These are phyloP conservation scores for Sclerotiophoma versabilis DNA, from an alignment of 2,329 filamentous ascomycete genomes.

Conservation along the genomic window DNA sequence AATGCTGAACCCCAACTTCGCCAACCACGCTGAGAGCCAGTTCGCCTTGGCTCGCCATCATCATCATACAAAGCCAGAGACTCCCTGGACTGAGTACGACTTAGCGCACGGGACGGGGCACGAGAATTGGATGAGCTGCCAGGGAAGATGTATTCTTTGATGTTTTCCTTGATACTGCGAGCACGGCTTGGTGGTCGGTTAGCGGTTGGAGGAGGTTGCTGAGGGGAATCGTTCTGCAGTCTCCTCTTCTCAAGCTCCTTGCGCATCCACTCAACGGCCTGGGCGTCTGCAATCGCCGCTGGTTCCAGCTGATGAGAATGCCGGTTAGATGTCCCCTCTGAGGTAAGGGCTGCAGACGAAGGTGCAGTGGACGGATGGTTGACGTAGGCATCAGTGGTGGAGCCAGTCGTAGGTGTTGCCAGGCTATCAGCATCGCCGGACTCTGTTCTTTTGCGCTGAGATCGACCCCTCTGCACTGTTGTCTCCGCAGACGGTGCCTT, in stretches of 20 bases:
- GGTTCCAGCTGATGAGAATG: slow-evolving; percentile 48
- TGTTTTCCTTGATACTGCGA: slow-evolving; percentile 48
- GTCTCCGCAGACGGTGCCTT: slow-evolving; percentile 30
- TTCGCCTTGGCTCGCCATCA: slow-evolving; percentile 23
- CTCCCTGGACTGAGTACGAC: slow-evolving; percentile 45
- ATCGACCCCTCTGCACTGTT: slow-evolving; percentile 12
- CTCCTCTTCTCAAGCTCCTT: slow-evolving; percentile 51
- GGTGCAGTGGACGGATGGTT: slow-evolving; percentile 51
- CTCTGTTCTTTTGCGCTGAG: slow-evolving; percentile 11
- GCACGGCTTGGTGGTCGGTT: slow-evolving; percentile 45
- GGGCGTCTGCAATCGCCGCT: slow-evolving; percentile 49
- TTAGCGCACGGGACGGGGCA: slow-evolving; percentile 31
- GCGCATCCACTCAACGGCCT: slow-evolving; percentile 55
- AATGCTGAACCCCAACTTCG: slow-evolving; percentile 49
- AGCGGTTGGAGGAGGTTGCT: slow-evolving; percentile 30
- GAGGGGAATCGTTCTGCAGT: slow-evolving; percentile 29
- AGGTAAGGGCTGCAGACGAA: slow-evolving; percentile 52
- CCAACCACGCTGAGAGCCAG: slow-evolving; percentile 44
- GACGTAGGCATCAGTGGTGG: slow-evolving; percentile 50
- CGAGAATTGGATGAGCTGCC: slow-evolving; percentile 32
- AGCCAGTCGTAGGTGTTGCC: slow-evolving; percentile 53
- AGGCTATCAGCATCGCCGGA: slow-evolving; percentile 43
- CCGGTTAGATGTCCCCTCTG: slow-evolving; percentile 50
- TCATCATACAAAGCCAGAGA: slow-evolving; percentile 37
- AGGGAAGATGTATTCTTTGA: slow-evolving; percentile 54